Base-by-base conservation (phyloP, 768 basidiomycete genomes). In the Panaeolus papilionaceus region DNA sequence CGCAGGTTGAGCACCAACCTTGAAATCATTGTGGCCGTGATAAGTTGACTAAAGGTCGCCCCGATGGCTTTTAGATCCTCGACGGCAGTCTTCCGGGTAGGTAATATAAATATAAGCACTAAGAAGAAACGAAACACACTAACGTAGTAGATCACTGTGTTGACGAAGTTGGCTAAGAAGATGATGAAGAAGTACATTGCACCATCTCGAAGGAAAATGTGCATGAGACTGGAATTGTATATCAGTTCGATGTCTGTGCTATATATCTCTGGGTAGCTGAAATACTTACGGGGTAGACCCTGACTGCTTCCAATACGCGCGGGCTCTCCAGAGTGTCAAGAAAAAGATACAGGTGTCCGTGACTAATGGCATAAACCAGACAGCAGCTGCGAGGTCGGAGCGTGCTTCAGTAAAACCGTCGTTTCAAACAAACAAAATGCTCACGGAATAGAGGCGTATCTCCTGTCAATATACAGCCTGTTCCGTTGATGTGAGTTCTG, bases 1-100 rank as follows among this genome's bases (percentile, higher is more conserved):
- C 77, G 77, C 14, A 77, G 73, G 65, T 76, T 78, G 33, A 78
- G 70, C 12, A 77, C 73, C 11, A 78, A 74, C 2, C 76, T 75
- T 18, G 77, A 77, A 12, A 77, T 69, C 74, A 78, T 75, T 1
- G 69, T 66, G 14, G 75, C 64, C 5, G 76, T 77, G 16, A 78
- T 71, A n/a, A 75, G 70, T 63, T 77, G 77, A 40, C 74, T 76
- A 69, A 78, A 77, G 0, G 76, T 75, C 3, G 77, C 77, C 10
- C 76, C 77, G 40, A 77, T 72, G 3, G 75, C 75, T 66, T 77
- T 77, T 6, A 78, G 64, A 62, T 76, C 76, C 7, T 58, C 51
- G n/a, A 45, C 47, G 2, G 66, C 65, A 37, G 54, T 58, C 54
- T 58, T 28, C 12, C 12, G 28, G 16, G 14, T 2, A 10, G 26